Evolutionary conservation across 1,139 yeast genomes (phyloP), one percentile per base, ranked within the genome.

Genomic region (Suhomyces terraborum): DNA sequence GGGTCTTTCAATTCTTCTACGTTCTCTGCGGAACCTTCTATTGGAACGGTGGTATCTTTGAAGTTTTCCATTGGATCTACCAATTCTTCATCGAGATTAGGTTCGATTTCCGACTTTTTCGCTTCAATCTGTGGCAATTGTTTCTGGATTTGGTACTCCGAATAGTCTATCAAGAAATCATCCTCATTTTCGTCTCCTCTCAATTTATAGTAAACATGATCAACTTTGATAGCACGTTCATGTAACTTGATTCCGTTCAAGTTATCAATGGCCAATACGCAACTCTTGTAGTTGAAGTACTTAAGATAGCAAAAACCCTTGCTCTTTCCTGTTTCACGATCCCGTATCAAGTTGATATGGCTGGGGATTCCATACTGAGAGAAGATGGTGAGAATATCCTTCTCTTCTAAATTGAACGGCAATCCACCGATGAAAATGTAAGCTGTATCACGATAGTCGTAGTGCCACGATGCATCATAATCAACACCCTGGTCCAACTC

Each of bases 351-450:
- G 42, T 84, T 80, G 29, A 91, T 60, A 56, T 86, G 89, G 0
- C 87, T 84, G 0, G 97, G 96, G 20, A 82, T 75, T 1, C 98
- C 98, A 60, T 77, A 93, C 58, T 93, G 98, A 4, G 96, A 85
- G 58, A 93, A 93, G 28, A 91, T 79, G 0, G 81, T 75, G 8
- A 89, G 56, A 1, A 93, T 62, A 55, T 93, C 98, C 31, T 82
- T 81, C 54, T 87, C 95, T 8, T 79, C 79, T 30, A 89, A 59
- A 34, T 76, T 77, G 14, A 55, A 64, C 9, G 89, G 84, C 16
- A 93, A 61, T n/a, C 85, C 81, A 1, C 96, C 95, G 22, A 91
- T 80, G 54, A 64, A 77, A 36, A 71, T 58, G 45, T 69, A 70
- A n/a, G 67, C 59, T 0, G 94, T 79, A 50, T 88, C 93, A 23